Evolutionary conservation across 2,329 filamentous ascomycete species (phyloP).

Genomic region (Hypoxylon sp.): DNA sequence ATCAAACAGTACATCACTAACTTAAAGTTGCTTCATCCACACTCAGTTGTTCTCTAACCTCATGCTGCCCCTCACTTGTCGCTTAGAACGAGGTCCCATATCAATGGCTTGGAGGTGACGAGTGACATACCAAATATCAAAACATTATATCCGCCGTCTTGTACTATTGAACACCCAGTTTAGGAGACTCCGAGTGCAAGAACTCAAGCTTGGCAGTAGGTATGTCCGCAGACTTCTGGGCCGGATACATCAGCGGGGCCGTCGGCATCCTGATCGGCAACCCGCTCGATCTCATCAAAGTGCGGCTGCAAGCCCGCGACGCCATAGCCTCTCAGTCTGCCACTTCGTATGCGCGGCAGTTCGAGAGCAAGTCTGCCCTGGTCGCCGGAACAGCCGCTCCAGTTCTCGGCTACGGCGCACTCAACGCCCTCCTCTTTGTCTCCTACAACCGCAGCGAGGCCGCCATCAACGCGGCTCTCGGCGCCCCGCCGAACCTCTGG

Average conservation of each 20-base stretch:
- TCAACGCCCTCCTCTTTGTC: conserved; percentile 90
- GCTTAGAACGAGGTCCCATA: neutral
- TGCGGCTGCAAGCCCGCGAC: conserved; percentile 75
- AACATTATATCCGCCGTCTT: neutral
- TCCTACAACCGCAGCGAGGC: conserved; percentile 86
- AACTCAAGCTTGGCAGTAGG: neutral
- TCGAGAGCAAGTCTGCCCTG: conserved; percentile 50
- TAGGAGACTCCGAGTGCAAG: neutral
- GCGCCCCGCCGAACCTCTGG: conserved; percentile 58
- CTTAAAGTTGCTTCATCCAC: too few relatives aligned
- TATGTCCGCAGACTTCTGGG: conserved; percentile 93
- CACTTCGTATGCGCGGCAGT: conserved; percentile 43
- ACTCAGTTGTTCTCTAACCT: too few relatives aligned
- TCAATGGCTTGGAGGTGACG: conserved; percentile 11
- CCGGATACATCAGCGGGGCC: conserved; percentile 87
- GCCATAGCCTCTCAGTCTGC: conserved; percentile 34
- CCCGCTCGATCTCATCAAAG: conserved; percentile 75
- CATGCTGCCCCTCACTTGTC: neutral
- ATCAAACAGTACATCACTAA: neutral
- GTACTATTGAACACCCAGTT: neutral
- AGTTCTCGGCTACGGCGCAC: conserved; percentile 85
- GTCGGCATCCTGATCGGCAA: conserved; percentile 89
- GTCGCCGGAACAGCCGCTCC: conserved; percentile 80
- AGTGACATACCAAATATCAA: neutral
- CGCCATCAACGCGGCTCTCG: conserved; percentile 57